These are phyloP conservation scores for Botrytis deweyae DNA, from an alignment of 2,329 filamentous ascomycete species.

Conservation along the genomic window DNA sequence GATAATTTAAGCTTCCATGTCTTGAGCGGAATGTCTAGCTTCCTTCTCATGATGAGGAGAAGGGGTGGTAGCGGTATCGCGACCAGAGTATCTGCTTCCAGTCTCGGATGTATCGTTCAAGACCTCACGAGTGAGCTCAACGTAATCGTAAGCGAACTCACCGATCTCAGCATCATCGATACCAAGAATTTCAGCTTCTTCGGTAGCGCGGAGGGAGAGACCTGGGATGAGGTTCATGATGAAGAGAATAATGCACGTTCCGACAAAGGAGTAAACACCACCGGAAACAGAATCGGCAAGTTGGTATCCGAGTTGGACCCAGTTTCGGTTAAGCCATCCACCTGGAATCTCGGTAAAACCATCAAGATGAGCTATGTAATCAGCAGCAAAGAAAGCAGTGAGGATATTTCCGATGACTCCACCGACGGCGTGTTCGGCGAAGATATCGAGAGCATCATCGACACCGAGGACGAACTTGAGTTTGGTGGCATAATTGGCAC, in stretches of 20 bases:
- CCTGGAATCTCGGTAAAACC: constrained; percentile 65
- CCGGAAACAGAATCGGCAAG: constrained; percentile 77
- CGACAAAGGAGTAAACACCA: constrained; percentile 73
- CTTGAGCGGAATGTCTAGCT: not conserved
- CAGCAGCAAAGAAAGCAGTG: constrained; percentile 79
- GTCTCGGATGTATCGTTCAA: constrained; percentile 33
- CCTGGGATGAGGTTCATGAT: constrained; percentile 77
- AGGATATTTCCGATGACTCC: constrained; percentile 76
- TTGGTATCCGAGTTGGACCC: constrained; percentile 81
- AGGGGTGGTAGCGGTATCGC: not conserved
- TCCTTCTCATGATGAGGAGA: constrained; percentile 7
- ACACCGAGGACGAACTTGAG: constrained; percentile 80
- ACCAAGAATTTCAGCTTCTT: constrained; percentile 78
- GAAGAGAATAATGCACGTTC: constrained; percentile 77
- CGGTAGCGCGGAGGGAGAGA: constrained; percentile 68
- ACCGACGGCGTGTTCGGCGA: constrained; percentile 77
- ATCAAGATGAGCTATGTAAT: constrained; percentile 82
- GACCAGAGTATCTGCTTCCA: constrained; percentile 16
- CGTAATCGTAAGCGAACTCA: constrained; percentile 92
- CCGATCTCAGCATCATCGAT: constrained; percentile 90
- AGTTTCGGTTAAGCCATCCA: constrained; percentile 82
- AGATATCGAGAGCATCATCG: constrained; percentile 87
- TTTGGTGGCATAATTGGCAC: constrained; percentile 89
- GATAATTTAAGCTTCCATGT: not conserved
- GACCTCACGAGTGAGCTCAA: constrained; percentile 74